Percentiles rank a stretch among this genome's conserved stretches.
Evolutionary conservation across 2,329 filamentous ascomycete species (phyloP).

Genomic region (Orbilia javanica): DNA sequence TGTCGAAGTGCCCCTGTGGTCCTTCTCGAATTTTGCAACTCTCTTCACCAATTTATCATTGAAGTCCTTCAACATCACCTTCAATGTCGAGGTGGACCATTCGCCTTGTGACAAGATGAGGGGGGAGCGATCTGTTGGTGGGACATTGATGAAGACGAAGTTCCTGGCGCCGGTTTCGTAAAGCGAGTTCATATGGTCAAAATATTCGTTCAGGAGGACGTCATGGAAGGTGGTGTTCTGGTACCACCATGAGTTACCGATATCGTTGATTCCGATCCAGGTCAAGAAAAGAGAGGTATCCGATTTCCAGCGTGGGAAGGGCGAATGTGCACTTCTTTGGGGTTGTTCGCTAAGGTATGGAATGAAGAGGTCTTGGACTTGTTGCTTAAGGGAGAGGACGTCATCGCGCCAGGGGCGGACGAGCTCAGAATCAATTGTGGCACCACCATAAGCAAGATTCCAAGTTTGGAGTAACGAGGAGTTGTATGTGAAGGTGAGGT

Average conservation of each 20-base stretch:
- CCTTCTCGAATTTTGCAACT: conserved; percentile 66
- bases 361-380: conserved; percentile 65
- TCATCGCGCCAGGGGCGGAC: conserved; percentile 64
- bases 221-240: conserved; percentile 60
- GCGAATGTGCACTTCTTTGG: conserved; percentile 63
- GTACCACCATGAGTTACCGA: conserved; percentile 68
- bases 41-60: conserved; percentile 68
- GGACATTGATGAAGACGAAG: conserved; percentile 73
- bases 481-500: conserved; percentile 67
- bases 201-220: conserved; percentile 67
- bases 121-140: conserved; percentile 71
- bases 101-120: conserved; percentile 66
- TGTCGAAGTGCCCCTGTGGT: conserved; percentile 47
- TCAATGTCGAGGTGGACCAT: conserved; percentile 64
- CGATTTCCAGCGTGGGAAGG: conserved; percentile 65
- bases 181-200: conserved; percentile 66
- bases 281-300: conserved; percentile 68
- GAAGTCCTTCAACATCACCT: conserved; percentile 69
- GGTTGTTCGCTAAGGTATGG: conserved; percentile 62
- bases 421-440: conserved; percentile 65
- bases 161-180: conserved; percentile 71
- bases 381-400: conserved; percentile 65
- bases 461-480: conserved; percentile 68
- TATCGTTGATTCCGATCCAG: conserved; percentile 72
- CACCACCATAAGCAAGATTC: conserved; percentile 69